A percentile compares a stretch with the other conserved stretches of the same genome.
phyloP scores from a whole-genome alignment of 768 basidiomycete species.

The Leccinum subgranulosum region DNA sequence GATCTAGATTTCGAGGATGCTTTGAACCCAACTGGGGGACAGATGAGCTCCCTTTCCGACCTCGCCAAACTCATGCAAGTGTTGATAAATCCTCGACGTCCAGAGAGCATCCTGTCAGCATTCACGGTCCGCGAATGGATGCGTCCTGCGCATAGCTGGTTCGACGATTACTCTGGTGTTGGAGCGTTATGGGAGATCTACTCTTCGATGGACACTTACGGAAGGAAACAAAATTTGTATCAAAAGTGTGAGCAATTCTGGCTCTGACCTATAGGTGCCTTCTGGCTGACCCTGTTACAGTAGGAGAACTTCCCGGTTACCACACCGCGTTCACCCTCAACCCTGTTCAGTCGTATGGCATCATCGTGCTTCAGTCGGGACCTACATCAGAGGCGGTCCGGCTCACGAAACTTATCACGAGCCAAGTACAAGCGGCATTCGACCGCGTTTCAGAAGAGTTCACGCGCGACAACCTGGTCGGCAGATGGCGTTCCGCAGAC shows the following conservation, averaged over 20 bases:
- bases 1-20: constrained; percentile 39
- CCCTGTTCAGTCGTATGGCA: constrained; percentile 39
- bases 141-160: constrained; percentile 38
- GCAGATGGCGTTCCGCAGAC: constrained; percentile 34
- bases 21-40: constrained; percentile 45
- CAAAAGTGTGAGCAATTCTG: background rate
- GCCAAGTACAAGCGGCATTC: constrained; percentile 35
- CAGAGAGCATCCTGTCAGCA: constrained; percentile 33
- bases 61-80: constrained; percentile 41
- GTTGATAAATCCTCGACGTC: constrained; percentile 40
- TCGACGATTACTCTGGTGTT: constrained; percentile 35
- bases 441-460: constrained; percentile 30
- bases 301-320: constrained; percentile 38
- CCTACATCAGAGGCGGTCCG: constrained; percentile 29
- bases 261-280: background rate
- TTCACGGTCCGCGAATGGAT: constrained; percentile 42
- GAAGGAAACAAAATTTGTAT: constrained; percentile 34
- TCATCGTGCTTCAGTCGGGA: constrained; percentile 41
- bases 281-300: constrained; percentile 20
- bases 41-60: constrained; percentile 50
- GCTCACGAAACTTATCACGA: constrained; percentile 33
- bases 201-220: constrained; percentile 28
- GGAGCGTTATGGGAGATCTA: constrained; percentile 45
- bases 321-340: constrained; percentile 40
- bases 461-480: constrained; percentile 28